Evolutionary conservation across 2,329 filamentous ascomycete species (phyloP).

Genomic region (Pleochaeta shiraiana): DNA sequence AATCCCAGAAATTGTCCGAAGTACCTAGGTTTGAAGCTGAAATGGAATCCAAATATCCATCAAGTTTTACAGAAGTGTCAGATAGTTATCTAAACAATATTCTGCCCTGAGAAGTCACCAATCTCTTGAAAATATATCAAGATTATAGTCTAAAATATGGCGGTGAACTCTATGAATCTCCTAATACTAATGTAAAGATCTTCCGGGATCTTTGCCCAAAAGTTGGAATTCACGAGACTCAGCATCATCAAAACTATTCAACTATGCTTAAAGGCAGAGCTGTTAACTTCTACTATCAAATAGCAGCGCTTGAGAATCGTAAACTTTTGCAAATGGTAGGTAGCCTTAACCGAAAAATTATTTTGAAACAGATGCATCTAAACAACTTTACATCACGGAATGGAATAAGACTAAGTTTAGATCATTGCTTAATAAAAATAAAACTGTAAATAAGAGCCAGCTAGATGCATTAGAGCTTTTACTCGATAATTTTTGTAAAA

Average conservation of each 20-base stretch:
- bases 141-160: not conserved
- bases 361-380: not conserved
- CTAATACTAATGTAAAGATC: not conserved
- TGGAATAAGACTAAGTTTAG: not conserved
- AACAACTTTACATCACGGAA: not conserved
- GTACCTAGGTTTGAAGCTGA: not conserved
- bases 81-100: not conserved
- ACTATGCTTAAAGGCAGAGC: not conserved
- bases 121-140: not conserved
- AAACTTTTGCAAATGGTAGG: not conserved
- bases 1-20: not conserved
- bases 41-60: not conserved
- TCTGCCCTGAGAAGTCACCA: not conserved
- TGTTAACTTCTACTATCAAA: not conserved
- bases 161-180: not conserved
- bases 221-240: not conserved
- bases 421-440: not conserved
- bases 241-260: not conserved
- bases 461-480: not conserved
- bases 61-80: not conserved
- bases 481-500: not conserved
- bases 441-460: not conserved
- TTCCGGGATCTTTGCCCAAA: not conserved
- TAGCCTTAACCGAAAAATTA: not conserved
- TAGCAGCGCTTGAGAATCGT: not conserved